A percentile compares a stretch with the other conserved stretches of the same genome.
Conservation (phyloP, 371 early-diverging fungal species). For the Mortierella sp. region DNA sequence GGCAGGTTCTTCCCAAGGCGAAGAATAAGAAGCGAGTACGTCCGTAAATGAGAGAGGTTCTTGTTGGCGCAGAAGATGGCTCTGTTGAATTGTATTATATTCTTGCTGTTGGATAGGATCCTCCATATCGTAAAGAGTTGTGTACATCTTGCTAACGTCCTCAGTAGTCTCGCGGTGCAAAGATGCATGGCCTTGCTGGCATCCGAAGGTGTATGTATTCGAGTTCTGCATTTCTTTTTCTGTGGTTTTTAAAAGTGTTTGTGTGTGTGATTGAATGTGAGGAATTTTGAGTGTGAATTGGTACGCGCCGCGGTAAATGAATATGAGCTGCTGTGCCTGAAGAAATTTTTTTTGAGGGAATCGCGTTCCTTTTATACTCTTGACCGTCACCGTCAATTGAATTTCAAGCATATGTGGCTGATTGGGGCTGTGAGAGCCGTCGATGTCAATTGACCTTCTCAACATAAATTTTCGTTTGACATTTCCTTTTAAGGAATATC, state of each 20-base stretch:
- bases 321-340: neutral
- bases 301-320: neutral
- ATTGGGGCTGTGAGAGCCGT: neutral
- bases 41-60: neutral
- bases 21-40: neutral
- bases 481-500: neutral
- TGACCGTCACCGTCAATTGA: slow-evolving; percentile 4
- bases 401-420: neutral
- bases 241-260: no score
- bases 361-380: neutral
- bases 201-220: neutral
- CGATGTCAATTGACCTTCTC: neutral
- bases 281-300: neutral
- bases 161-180: slow-evolving; percentile 33
- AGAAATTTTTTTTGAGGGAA: neutral
- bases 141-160: slow-evolving; percentile 33
- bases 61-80: slow-evolving; percentile 13
- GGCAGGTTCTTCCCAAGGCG: no score
- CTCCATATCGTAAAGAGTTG: slow-evolving; percentile 37
- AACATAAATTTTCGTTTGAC: neutral
- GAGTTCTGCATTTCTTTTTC: slow-evolving; percentile 12
- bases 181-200: slow-evolving; percentile 1
- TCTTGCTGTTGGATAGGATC: slow-evolving; percentile 28
- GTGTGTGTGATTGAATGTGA: neutral
- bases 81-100: slow-evolving; percentile 3